Base-by-base conservation (phyloP, 2,329 filamentous ascomycete genomes). In the Lasiodiplodia gonubiensis region DNA sequence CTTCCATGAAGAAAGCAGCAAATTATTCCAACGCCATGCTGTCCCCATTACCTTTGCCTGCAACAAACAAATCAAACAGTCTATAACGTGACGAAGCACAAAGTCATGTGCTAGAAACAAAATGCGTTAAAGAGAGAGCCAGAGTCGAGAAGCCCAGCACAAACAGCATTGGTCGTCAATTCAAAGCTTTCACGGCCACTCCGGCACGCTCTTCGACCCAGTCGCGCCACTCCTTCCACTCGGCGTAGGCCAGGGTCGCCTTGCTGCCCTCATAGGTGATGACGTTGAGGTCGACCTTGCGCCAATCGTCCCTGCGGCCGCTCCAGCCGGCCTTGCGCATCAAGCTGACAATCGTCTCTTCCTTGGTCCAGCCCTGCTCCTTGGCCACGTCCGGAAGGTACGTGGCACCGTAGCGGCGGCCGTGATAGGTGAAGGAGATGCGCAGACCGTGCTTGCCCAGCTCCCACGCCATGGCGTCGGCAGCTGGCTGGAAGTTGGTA, bases 271-370 rank as follows among this genome's bases (percentile, higher is more conserved):
- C 92, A 78, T 98, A 99, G 72, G 92, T 86, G 66, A 94, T 89
- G 2, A 95, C 88, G 72, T 89, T 89, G 77, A 97, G 83, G 61
- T 92, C 88, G 3, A 97, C 88, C 68, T 92, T 89, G 71, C 86
- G 86, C 94, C 94, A 98, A 49, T 87, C 85, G 64, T 82, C 81
- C 74, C 75, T 81, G 53, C 81, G 79, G 0, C 93, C 93, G 68
- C 86, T 86, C 94, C 94, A 99, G 1, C 95, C 95, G 0, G 94
- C 94, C 84, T 99, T 99, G 68, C 92, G 86, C 90, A 97, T 95
- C 75, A 98, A 81, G 79, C 92, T 96, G 65, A 93, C 86, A 2
- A 99, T 79, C 0, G 94, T 92, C 84, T 98, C 92, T 77, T 98
- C 94, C 79, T 95, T 94, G 12, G 87, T 92, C 95, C 95, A 99